Base-by-base conservation (phyloP, 176 grass and related monocot species). In the Cocos nucifera region DNA sequence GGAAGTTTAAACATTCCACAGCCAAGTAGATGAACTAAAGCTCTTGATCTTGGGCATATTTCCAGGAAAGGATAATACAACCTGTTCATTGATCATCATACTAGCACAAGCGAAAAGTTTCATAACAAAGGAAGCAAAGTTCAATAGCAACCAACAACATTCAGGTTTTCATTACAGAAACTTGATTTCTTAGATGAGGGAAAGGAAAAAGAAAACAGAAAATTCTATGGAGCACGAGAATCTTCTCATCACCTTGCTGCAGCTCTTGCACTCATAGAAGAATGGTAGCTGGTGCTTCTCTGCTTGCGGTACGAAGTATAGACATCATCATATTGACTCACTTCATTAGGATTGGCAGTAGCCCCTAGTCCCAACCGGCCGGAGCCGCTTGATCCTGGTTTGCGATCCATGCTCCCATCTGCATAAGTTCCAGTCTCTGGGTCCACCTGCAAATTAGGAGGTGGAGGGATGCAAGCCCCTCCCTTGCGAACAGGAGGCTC, bases 261-360 rank as follows among this genome's bases (percentile, higher is more conserved):
- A 22, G 93, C 76, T 51, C 85, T 86, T 35, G 85, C 60, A 69
- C 73, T 98, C 62, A 98, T 89, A 57, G 81, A 92, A 19, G 82
- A 65, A 69, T 98, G 93, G 71, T 98, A 98, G 1, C 52, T 81
- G n/a, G 81, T 85, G 75, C 93, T 98, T 78, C 93, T 88, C 73
- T 98, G 93, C 26, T 98, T 92, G 15, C 84, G 81, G 32, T 98
- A 98, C 4, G 93, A 92, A 12, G 66, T 75, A 48, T 98, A 98
- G 9, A 98, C 88, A 75, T 98, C 82, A 59, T 88, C 93, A 20
- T 98, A 98, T 17, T 92, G 84, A 67, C 93, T 81, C 57, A 53
- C 67, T 50, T 80, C 87, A 53, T 85, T 80, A 15, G 78, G 87
- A 63, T 97, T 76, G 0, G 78, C 63, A 23, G 77, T 62, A 2